Conservation (phyloP, 345 rosid genomes). For the Citrus maxima region DNA sequence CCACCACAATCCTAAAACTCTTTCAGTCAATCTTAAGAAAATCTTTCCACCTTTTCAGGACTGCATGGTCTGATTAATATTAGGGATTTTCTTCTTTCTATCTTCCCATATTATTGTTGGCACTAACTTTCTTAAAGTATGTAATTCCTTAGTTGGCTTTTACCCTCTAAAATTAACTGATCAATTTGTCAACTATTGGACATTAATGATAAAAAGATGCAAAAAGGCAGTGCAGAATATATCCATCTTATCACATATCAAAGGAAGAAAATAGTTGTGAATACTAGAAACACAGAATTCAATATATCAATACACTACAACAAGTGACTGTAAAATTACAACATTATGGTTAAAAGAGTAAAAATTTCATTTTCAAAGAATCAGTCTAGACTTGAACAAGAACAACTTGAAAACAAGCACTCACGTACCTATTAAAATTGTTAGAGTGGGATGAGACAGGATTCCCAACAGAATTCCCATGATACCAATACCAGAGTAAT, state of each 20-base stretch:
- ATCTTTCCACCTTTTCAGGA: neutral
- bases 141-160: neutral
- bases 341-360: constrained; percentile 8
- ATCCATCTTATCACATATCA: neutral
- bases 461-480: constrained; percentile 7
- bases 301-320: constrained; percentile 7
- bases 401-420: constrained; percentile 17
- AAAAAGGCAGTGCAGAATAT: neutral
- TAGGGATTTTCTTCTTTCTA: neutral
- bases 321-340: constrained; percentile 8
- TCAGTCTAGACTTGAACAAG: constrained; percentile 19
- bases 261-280: neutral
- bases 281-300: constrained; percentile 4
- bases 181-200: neutral
- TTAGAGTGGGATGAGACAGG: constrained; percentile 17
- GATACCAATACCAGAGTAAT: constrained; percentile 11
- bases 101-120: no score
- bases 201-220: neutral
- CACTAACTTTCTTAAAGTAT: neutral
- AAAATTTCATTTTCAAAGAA: constrained; percentile 24
- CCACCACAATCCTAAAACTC: neutral
- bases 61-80: neutral
- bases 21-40: neutral
- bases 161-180: neutral
- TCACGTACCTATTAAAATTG: constrained; percentile 30